These are phyloP conservation scores for Peribolospora kevripleyi DNA, from an alignment of 768 basidiomycete species.

Conservation along the genomic window DNA sequence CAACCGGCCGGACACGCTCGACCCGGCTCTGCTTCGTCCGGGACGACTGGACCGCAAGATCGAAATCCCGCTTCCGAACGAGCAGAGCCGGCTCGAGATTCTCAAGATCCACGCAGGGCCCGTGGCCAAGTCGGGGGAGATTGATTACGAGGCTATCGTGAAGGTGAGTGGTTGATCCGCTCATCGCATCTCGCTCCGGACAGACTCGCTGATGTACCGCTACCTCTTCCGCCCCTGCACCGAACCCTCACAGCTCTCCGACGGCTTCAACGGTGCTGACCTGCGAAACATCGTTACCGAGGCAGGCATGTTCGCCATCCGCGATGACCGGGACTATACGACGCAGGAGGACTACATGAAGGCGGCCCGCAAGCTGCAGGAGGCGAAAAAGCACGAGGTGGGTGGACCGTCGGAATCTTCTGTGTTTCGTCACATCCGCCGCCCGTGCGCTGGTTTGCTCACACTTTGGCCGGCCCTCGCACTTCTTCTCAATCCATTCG, in stretches of 20 bases:
- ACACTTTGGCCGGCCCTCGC: too few relatives aligned
- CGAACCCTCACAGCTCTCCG: constrained; percentile 36
- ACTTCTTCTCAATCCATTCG: too few relatives aligned
- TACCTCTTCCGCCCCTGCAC: constrained; percentile 2
- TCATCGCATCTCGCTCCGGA: neutral
- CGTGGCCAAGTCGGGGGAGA: constrained; percentile 82
- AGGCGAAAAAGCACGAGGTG: constrained; percentile 30
- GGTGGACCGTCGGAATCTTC: too few relatives aligned
- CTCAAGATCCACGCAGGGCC: constrained; percentile 88
- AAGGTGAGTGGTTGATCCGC: constrained; percentile 31
- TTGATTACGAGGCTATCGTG: constrained; percentile 94
- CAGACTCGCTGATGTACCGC: neutral
- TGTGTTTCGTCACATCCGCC: too few relatives aligned
- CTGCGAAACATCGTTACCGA: constrained; percentile 63
- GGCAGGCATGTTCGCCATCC: constrained; percentile 85
- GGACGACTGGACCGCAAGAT: constrained; percentile 93
- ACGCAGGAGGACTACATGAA: constrained; percentile 90
- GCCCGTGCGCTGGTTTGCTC: too few relatives aligned
- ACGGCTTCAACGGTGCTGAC: constrained; percentile 90
- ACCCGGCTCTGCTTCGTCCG: constrained; percentile 84
- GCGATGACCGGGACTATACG: constrained; percentile 73
- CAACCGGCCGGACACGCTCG: constrained; percentile 90
- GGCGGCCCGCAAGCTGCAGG: constrained; percentile 79
- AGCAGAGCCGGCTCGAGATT: constrained; percentile 85
- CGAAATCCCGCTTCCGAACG: constrained; percentile 90